Evolutionary conservation across 306 rosid species (phyloP), one percentile per base, ranked within the genome.

Genomic region (Astragalus membranaceus): DNA sequence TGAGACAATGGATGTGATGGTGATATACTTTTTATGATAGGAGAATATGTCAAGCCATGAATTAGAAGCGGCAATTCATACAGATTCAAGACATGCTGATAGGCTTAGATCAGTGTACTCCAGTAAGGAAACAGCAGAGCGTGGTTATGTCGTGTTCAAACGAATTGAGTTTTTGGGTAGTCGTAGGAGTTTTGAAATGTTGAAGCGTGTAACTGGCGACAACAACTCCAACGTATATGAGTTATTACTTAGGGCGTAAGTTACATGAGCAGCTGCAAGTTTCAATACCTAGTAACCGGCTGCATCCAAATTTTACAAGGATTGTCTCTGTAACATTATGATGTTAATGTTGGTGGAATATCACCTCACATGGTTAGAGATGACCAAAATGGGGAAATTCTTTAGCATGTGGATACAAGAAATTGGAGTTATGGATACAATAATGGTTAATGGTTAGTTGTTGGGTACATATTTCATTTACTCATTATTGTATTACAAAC

Each of bases 151-250:
- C 50, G 52, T 59, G 44, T 95, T 95, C 82, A 91, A 76, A 79
- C 53, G 96, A 75, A 78, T 89, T 8, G 96, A 91, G 17, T 95
- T 95, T 70, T 53, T 95, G 70, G 99, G 99, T 30, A 89, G 95
- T 59, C 87, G 97, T 4, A 85, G 33, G 32, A 86, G 97, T 88
- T 95, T 91, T 68, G 99, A 95, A 81, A 87, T 80, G 96, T 76
- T 95, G 83, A 91, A 91, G 81, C 95, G 99, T 60, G 91, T 95
- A 11, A 69, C 61, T 12, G 96, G 94, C 1, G 97, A 91, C 62
- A 91, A 89, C 85, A 88, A 85, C 85, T 85, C 93, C 74, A 95
- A 95, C 8, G 95, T 91, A n/a, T 95, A 95, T 35, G 97, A 95
- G 80, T 78, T 95, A 67, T 69, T 95, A 64, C 79, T 95, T 83